phyloP scores from a whole-genome alignment of 441 rosid genomes.

The Eruca vesicaria region DNA sequence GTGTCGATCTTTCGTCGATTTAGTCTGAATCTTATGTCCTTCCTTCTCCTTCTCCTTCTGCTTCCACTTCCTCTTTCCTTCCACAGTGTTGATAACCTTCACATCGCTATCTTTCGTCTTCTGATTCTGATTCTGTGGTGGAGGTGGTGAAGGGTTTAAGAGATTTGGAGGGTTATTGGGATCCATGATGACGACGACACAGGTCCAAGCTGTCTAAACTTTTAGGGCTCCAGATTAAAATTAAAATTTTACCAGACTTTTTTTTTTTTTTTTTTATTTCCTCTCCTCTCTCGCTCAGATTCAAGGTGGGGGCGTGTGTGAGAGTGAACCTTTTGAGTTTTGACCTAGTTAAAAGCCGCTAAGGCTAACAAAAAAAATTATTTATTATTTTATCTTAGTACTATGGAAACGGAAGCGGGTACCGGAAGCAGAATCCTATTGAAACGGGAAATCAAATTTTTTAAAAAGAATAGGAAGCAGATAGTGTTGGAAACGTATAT shows the following conservation, averaged over 20 bases:
- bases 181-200: conserved; percentile 11
- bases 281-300: not conserved
- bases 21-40: conserved; percentile 16
- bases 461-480: too few relatives aligned
- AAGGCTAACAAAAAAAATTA: too few relatives aligned
- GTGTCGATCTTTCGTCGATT: conserved; percentile 63
- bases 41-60: not conserved
- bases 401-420: too few relatives aligned
- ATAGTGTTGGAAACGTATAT: too few relatives aligned
- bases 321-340: not conserved
- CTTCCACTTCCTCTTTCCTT: conserved; percentile 2
- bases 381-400: too few relatives aligned
- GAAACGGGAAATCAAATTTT: too few relatives aligned
- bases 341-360: not conserved
- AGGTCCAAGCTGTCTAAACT: not conserved
- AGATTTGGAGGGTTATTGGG: conserved; percentile 15
- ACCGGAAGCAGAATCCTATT: too few relatives aligned
- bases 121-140: not conserved
- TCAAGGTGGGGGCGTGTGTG: conserved; percentile 3
- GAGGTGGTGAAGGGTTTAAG: conserved; percentile 1
- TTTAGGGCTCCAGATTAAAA: not conserved
- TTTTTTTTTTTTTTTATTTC: not conserved
- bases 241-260: conserved; percentile 2
- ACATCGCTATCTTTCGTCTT: not conserved
- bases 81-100: not conserved